A percentile compares a stretch with the other conserved stretches of the same genome.
phyloP scores from a whole-genome alignment of 2,329 filamentous ascomycete genomes.

The Coleophoma eucalyptorum region DNA sequence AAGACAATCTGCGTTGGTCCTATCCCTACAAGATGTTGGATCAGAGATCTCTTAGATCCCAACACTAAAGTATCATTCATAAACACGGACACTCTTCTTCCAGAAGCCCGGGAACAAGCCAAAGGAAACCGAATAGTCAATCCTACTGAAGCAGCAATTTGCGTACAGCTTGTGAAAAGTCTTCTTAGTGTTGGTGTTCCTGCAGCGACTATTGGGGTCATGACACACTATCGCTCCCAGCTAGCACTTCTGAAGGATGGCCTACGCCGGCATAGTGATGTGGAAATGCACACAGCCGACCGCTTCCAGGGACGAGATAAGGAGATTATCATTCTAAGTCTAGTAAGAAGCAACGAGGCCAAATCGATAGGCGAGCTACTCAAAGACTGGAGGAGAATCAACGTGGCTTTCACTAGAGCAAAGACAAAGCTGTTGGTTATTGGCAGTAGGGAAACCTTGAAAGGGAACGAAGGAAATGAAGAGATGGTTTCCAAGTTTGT shows the following conservation, averaged over 20 bases:
- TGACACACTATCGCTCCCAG: constrained; percentile 95
- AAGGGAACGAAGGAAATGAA: constrained; percentile 55
- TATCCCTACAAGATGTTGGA: constrained; percentile 59
- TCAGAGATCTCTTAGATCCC: constrained; percentile 67
- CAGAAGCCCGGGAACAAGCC: constrained; percentile 64
- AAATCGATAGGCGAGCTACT: constrained; percentile 85
- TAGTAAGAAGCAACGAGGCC: constrained; percentile 82
- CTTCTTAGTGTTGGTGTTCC: constrained; percentile 74
- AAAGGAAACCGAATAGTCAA: constrained; percentile 88
- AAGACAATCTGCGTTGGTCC: constrained; percentile 54
- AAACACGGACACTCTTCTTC: constrained; percentile 76
- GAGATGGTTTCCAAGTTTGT: constrained; percentile 78
- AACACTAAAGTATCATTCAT: constrained; percentile 76
- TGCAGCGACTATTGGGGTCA: constrained; percentile 79
- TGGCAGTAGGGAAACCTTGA: constrained; percentile 77
- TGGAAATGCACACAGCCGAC: constrained; percentile 97
- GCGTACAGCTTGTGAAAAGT: constrained; percentile 75
- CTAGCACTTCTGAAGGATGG: constrained; percentile 75
- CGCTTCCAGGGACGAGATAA: constrained; percentile 97
- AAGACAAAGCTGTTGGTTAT: constrained; percentile 88
- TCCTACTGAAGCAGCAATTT: constrained; percentile 72
- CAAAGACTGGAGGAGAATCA: constrained; percentile 88
- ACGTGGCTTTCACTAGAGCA: constrained; percentile 91
- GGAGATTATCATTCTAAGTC: constrained; percentile 80
- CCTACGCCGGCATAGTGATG: constrained; percentile 55